Evolutionary conservation across 352 stramenopile species (phyloP), one percentile per base, ranked within the genome.

Genomic region (Phytopythium chamaehyphon): DNA sequence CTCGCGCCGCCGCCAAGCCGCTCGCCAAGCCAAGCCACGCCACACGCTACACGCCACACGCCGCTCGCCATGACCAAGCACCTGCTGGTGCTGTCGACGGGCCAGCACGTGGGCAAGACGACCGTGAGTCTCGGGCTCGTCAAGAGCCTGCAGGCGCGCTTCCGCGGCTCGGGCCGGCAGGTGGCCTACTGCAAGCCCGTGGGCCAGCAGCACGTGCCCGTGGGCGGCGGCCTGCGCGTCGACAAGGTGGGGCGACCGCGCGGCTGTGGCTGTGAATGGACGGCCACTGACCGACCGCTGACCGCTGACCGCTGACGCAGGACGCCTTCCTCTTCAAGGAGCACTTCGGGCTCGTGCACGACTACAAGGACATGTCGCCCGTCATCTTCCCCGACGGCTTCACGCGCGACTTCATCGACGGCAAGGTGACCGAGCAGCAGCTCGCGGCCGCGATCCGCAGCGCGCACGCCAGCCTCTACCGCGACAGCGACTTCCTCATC

Each of bases 31-130:
- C n/a, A n/a, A n/a, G n/a, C n/a, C n/a, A n/a, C n/a, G n/a, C n/a
- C n/a, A n/a, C n/a, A n/a, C n/a, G n/a, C n/a, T n/a, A n/a, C n/a
- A n/a, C n/a, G n/a, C n/a, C n/a, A n/a, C n/a, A n/a, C n/a, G n/a
- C n/a, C n/a, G n/a, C n/a, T n/a, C n/a, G 38, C 26, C 42, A 86
- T 87, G 69, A 71, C 62, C n/a, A 83, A 82, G 63, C 83, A 94
- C 49, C 62, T 94, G 40, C 82, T 94, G 50, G 69, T 94, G 45
- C 71, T 94, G 37, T 94, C 84, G 10, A 98, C 95, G 15, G 85
- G 92, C 26, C 96, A 99, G 64, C 96, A 99, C 63, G 96, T 98
- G 52, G 96, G 96, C 49, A 99, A 99, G 76, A 99, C 96, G 26
- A 98, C 94, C 16, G 84, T 96, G 22, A 98, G 80, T 59, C 81